Conservation (phyloP, 1,139 yeast genomes). For the Yamadazyma conglobata region DNA sequence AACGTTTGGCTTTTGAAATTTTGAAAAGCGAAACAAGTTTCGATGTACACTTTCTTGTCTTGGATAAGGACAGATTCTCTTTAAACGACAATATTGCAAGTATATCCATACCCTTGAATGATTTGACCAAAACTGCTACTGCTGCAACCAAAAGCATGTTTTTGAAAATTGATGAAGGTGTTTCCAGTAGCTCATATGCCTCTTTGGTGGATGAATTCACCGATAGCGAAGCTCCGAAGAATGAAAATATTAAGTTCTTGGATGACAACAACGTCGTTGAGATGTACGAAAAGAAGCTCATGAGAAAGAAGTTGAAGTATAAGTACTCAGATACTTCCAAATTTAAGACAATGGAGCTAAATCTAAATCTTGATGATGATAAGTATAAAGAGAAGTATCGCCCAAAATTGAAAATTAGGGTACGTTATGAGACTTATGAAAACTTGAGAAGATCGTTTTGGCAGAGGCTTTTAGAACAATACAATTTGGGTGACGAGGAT, state of each 20-base stretch:
- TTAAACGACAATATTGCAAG: slow-evolving; percentile 80
- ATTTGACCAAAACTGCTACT: slow-evolving; percentile 31
- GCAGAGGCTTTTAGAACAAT: slow-evolving; percentile 58
- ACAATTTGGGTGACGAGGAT: slow-evolving; percentile 31
- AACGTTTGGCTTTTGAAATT: slow-evolving; percentile 76
- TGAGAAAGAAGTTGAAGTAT: slow-evolving; percentile 25
- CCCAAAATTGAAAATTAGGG: slow-evolving; percentile 59
- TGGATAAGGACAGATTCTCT: slow-evolving; percentile 83
- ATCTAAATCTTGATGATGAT: slow-evolving; percentile 30
- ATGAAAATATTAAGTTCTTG: slow-evolving; percentile 15
- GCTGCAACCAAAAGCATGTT: slow-evolving; percentile 11
- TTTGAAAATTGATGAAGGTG: slow-evolving; percentile 6
- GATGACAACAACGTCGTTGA: slow-evolving; percentile 33
- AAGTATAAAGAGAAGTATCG: slow-evolving; percentile 35
- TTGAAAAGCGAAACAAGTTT: slow-evolving; percentile 61
- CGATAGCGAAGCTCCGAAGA: slow-evolving; percentile 13
- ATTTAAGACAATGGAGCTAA: slow-evolving; percentile 40
- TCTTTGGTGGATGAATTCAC: slow-evolving; percentile 12
- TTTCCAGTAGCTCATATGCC: slow-evolving; percentile 7
- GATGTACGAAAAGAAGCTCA: slow-evolving; percentile 25
- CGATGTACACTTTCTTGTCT: slow-evolving; percentile 64
- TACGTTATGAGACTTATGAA: slow-evolving; percentile 66
- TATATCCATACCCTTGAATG: slow-evolving; percentile 50
- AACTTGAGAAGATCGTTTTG: slow-evolving; percentile 68
- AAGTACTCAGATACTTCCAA: slow-evolving; percentile 39